A percentile compares a stretch with the other conserved stretches of the same genome.
Conservation (phyloP, 768 basidiomycete species). For the Boletus reticuloceps region DNA sequence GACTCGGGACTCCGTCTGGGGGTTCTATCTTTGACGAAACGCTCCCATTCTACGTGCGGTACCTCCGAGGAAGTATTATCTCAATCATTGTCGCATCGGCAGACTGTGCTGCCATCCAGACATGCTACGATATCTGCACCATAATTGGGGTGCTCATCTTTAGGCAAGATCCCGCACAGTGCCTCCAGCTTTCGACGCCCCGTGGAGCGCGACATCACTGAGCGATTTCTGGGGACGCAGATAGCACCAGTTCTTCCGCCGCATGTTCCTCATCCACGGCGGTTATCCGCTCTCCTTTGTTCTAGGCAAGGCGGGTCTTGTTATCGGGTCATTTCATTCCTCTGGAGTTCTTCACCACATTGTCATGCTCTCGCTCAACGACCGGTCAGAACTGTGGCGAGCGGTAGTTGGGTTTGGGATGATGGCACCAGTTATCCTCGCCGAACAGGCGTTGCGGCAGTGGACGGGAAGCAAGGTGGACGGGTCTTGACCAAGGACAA, state of each 20-base stretch:
- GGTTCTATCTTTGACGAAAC: not conserved
- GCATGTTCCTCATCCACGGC: not conserved
- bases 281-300: not conserved
- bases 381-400: not conserved
- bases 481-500: not conserved
- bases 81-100: not conserved
- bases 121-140: not conserved
- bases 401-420: not conserved
- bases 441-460: not conserved
- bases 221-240: not conserved
- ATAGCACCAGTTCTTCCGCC: not conserved
- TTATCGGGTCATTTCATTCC: not conserved
- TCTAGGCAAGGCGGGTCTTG: not conserved
- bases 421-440: not conserved
- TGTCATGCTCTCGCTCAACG: not conserved
- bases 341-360: not conserved
- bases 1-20: not conserved
- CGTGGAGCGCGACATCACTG: not conserved
- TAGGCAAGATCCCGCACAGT: not conserved
- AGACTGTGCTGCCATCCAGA: not conserved
- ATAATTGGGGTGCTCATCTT: not conserved
- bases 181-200: not conserved
- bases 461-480: not conserved
- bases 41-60: not conserved
- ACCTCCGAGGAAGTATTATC: not conserved